Evolutionary conservation across 2,329 filamentous ascomycete genomes (phyloP).

Genomic region (Clonostachys sp.): DNA sequence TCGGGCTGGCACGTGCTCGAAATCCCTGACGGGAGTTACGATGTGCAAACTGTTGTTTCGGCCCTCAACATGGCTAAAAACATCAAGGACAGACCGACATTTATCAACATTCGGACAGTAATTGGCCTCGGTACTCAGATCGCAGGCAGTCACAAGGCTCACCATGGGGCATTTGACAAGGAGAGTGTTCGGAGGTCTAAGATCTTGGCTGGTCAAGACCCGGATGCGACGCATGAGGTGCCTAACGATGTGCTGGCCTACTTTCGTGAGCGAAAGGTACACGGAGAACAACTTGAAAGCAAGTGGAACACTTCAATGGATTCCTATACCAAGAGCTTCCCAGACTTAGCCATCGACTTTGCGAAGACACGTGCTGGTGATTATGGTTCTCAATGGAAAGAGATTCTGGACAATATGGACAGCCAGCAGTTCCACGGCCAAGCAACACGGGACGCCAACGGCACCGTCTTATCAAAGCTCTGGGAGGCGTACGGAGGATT

Average conservation of each 20-base stretch:
- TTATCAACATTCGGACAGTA: slow-evolving; percentile 53
- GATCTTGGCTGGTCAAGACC: slow-evolving; percentile 16
- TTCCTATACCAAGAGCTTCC: slow-evolving; percentile 21
- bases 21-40: slow-evolving; percentile 40
- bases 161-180: slow-evolving; percentile 52
- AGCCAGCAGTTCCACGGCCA: slow-evolving; percentile 5
- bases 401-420: slow-evolving; percentile 6
- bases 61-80: slow-evolving; percentile 35
- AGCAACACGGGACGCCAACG: slow-evolving; percentile 27
- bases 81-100: slow-evolving; percentile 37
- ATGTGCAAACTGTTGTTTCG: slow-evolving; percentile 37
- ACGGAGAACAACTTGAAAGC: slow-evolving; percentile 38
- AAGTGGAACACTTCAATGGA: slow-evolving; percentile 42
- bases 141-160: slow-evolving; percentile 44
- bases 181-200: slow-evolving; percentile 36
- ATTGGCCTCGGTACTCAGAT: slow-evolving; percentile 45
- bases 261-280: slow-evolving; percentile 39
- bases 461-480: background rate
- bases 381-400: slow-evolving; percentile 4
- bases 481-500: background rate
- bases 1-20: slow-evolving; percentile 48
- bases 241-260: slow-evolving; percentile 41
- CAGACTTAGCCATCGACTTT: slow-evolving; percentile 1
- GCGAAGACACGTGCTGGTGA: background rate
- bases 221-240: slow-evolving; percentile 17